Conservation (phyloP, 2,329 filamentous ascomycete genomes). For the Penicillium sp. region DNA sequence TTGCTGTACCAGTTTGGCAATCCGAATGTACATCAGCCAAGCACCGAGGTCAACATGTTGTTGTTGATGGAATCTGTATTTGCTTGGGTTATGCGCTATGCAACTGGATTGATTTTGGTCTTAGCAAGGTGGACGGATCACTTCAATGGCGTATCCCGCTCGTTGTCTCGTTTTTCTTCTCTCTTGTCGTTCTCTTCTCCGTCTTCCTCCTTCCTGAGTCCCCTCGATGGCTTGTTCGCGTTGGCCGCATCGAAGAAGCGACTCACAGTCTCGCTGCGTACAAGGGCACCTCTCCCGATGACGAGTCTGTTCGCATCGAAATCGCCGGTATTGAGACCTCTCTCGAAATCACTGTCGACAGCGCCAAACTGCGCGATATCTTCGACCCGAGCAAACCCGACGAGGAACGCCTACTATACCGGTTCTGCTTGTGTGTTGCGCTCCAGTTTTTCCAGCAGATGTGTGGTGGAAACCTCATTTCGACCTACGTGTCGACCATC, state of each 20-base stretch:
- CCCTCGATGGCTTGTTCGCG: constrained; percentile 31
- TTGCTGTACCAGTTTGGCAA: constrained; percentile 52
- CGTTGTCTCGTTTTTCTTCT: constrained; percentile 25
- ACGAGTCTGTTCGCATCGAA: constrained; percentile 43
- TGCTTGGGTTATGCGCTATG: constrained; percentile 28
- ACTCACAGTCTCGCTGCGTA: constrained; percentile 31
- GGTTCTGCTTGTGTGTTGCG: constrained; percentile 18
- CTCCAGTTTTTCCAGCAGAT: constrained; percentile 26
- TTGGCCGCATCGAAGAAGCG: constrained; percentile 39
- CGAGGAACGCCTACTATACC: constrained; percentile 33
- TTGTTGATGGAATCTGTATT: constrained; percentile 50
- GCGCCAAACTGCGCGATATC: constrained; percentile 52
- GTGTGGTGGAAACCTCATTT: constrained; percentile 25
- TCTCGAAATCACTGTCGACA: constrained; percentile 42
- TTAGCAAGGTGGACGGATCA: constrained; percentile 15
- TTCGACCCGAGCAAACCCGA: constrained; percentile 53
- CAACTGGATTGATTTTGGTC: constrained; percentile 35
- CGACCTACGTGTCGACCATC: constrained; percentile 22
- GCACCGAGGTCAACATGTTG: constrained; percentile 49
- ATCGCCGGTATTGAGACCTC: constrained; percentile 52
- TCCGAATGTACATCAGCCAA: constrained; percentile 50
- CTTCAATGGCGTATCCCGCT: constrained; percentile 26
- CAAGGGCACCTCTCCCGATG: constrained; percentile 46
- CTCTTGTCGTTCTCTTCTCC: constrained; percentile 19
- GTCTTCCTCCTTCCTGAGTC: constrained; percentile 25